These are phyloP conservation scores for Leccinum pachyderme DNA, from an alignment of 1,284 basidiomycete species.

Conservation along the genomic window DNA sequence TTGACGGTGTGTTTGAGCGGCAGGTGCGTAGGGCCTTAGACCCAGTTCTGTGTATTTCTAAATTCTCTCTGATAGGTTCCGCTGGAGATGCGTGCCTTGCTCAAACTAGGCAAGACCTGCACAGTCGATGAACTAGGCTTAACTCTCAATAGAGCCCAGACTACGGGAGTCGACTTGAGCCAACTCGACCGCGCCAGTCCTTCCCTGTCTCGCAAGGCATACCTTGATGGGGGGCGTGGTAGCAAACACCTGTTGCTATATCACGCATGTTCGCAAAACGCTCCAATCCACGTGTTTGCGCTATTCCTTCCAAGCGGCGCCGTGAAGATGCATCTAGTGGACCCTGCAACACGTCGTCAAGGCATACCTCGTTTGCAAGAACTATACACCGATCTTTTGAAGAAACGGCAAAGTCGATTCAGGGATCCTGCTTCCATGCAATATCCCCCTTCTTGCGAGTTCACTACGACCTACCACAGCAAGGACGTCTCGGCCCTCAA, in stretches of 20 bases:
- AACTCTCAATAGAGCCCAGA: conserved; percentile 84
- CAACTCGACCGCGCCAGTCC: conserved; percentile 72
- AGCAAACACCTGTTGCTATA: conserved; percentile 91
- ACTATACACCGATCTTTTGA: conserved; percentile 59
- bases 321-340: conserved; percentile 87
- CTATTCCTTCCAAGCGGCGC: conserved; percentile 77
- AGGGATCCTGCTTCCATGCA: conserved; percentile 50
- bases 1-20: conserved; percentile 93
- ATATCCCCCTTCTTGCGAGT: conserved; percentile 74
- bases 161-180: conserved; percentile 80
- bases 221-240: conserved; percentile 74
- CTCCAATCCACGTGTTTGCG: conserved; percentile 86
- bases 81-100: conserved; percentile 77
- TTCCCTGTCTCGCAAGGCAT: conserved; percentile 64
- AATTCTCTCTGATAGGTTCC: conserved; percentile 60
- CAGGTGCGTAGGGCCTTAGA: conserved; percentile 53
- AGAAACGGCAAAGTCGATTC: conserved; percentile 44
- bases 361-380: conserved; percentile 76
- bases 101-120: conserved; percentile 86
- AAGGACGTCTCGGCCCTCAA: conserved; percentile 81
- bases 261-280: conserved; percentile 75
- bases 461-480: conserved; percentile 77
- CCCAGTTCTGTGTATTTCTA: not conserved
- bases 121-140: conserved; percentile 63
- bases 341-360: conserved; percentile 84